Base-by-base conservation (phyloP, 805 yeast genomes). In the Candida quercuum region DNA sequence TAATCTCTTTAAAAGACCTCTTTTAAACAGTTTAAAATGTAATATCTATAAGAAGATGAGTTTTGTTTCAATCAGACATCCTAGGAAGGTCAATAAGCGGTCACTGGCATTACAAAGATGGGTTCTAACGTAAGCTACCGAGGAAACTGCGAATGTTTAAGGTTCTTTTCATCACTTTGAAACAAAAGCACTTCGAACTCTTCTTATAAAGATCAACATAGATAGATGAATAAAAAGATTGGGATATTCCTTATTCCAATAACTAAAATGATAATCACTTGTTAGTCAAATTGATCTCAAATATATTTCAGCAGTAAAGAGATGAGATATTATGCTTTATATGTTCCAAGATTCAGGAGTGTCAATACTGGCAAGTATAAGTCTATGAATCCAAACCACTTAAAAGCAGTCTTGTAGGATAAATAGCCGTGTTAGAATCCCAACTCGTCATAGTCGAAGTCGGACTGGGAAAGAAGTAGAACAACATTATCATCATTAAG, bases 121-220 rank as follows among this genome's bases (percentile, higher is more conserved):
- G 89, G 89, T 81, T 82, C 87, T 66, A 66, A 66, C 73, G 88
- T 79, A 77, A 71, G 77, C 85, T 83, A 81, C 89, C 93, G 93
- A 76, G 91, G 89, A 83, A 82, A 83, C 93, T 83, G 93, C 91
- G 93, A 83, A 82, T 82, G 93, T 81, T 73, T 65, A 69, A 70
- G 81, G 79, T 64, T 65, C 69, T 69, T 29, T 77, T 82, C 89
- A 82, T 83, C 93, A 82, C 69, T 56, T 77, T 62, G 46, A 41
- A 38, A 32, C 20, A 18, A 21, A 16, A 21, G 14, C 21, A 33
- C 18, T 25, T 15, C 28, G 21, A 29, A 17, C 12, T 23, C n/a
- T 18, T 4, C 10, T 22, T 14, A 15, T n/a, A 9, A 26, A 26
- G 7, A 6, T 26, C 16, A 24, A 18, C 18, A 22, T 19, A 18